These are phyloP conservation scores for Botrytis deweyae DNA, from an alignment of 2,329 filamentous ascomycete genomes.

Conservation along the genomic window DNA sequence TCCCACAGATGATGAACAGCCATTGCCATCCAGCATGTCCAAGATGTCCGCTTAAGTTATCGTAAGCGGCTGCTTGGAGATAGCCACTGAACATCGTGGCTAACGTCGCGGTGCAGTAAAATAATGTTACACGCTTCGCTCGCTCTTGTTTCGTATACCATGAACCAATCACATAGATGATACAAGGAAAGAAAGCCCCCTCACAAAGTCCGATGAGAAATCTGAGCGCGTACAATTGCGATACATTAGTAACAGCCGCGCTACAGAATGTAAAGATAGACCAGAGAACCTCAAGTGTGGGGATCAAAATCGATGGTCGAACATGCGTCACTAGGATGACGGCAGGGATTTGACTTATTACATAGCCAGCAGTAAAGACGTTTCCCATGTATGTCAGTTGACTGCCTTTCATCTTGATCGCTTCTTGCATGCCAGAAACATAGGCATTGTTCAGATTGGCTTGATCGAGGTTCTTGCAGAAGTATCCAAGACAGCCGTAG, in stretches of 20 bases:
- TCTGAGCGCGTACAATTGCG: slow-evolving; percentile 45
- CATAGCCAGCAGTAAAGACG: slow-evolving; percentile 49
- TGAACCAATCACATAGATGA: slow-evolving; percentile 46
- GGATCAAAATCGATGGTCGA: slow-evolving; percentile 33
- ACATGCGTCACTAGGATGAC: slow-evolving; percentile 30
- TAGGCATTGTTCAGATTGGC: slow-evolving; percentile 42
- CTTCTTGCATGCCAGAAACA: slow-evolving; percentile 48
- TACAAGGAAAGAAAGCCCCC: slow-evolving; percentile 30
- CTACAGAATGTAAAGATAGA: slow-evolving; percentile 32
- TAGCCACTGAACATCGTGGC: slow-evolving; percentile 49
- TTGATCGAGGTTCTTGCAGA: slow-evolving; percentile 47
- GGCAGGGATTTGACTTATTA: slow-evolving; percentile 31
- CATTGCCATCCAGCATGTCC: slow-evolving; percentile 47
- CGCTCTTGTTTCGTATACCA: slow-evolving; percentile 48
- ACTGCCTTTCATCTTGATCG: slow-evolving; percentile 51
- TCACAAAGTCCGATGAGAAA: slow-evolving; percentile 46
- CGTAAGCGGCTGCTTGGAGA: slow-evolving; percentile 45
- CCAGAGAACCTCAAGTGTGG: slow-evolving; percentile 32
- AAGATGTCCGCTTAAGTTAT: slow-evolving; percentile 41
- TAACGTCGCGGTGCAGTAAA: slow-evolving; percentile 52
- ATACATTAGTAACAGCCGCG: slow-evolving; percentile 35
- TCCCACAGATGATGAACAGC: slow-evolving; percentile 51
- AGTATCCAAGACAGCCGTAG: slow-evolving; percentile 47
- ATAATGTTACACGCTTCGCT: slow-evolving; percentile 55
- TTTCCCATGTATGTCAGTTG: slow-evolving; percentile 54